These are phyloP conservation scores for Pseudogymnoascus sp. DNA, from an alignment of 2,329 filamentous ascomycete genomes.

Conservation along the genomic window DNA sequence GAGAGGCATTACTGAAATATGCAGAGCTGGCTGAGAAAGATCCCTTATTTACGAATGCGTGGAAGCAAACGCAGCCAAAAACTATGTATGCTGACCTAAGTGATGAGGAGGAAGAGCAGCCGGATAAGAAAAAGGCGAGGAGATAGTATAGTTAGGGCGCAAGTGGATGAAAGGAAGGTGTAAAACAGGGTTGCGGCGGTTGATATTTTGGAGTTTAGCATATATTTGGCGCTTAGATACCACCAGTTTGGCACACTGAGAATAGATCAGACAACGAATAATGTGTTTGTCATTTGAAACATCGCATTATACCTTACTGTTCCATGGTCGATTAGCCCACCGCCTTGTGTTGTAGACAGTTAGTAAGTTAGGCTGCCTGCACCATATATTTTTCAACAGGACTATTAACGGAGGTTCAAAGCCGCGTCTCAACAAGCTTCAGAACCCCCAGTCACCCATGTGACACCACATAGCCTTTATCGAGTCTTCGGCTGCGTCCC, in stretches of 20 bases:
- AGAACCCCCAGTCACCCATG: not conserved
- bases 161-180: not conserved
- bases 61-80: constrained; percentile 84
- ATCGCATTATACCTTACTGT: not conserved
- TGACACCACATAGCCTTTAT: not conserved
- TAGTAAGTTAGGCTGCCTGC: not conserved
- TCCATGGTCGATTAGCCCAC: not conserved
- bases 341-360: not conserved
- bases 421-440: not conserved
- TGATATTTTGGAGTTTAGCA: constrained; percentile 1
- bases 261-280: not conserved
- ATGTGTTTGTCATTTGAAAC: not conserved
- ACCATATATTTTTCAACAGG: not conserved
- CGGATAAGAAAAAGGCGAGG: not conserved
- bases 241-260: not conserved
- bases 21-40: constrained; percentile 88
- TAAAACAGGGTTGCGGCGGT: not conserved
- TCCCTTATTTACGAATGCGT: constrained; percentile 89
- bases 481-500: not conserved
- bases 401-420: not conserved
- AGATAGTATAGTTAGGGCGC: not conserved
- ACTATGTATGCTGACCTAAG: constrained; percentile 85
- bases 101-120: constrained; percentile 64
- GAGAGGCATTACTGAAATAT: constrained; percentile 90
- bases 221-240: constrained; percentile 5